Evolutionary conservation across 2,329 filamentous ascomycete genomes (phyloP).

Genomic region (Phialophora chinensis): DNA sequence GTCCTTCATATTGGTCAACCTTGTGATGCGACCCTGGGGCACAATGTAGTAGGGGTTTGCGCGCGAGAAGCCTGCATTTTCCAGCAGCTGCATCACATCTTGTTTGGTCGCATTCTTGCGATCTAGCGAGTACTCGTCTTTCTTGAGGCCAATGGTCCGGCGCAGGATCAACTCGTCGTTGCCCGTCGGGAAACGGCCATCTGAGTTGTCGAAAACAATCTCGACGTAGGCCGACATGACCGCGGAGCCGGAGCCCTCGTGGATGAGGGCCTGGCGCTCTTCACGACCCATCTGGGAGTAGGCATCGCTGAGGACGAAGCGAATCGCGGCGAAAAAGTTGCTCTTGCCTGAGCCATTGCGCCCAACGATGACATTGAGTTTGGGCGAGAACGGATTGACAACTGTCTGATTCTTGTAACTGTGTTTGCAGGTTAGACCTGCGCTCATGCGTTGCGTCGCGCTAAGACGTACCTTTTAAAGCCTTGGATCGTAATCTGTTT

Average conservation of each 20-base stretch:
- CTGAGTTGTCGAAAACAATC: conserved; percentile 97
- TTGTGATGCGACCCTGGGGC: conserved; percentile 92
- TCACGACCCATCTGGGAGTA: conserved; percentile 96
- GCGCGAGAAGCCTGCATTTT: conserved; percentile 93
- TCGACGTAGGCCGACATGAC: conserved; percentile 99
- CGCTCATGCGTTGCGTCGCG: not conserved
- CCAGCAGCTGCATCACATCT: conserved; percentile 93
- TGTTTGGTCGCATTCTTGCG: conserved; percentile 94
- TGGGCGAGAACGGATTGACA: conserved; percentile 96
- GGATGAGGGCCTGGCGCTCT: conserved; percentile 92
- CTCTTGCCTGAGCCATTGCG: conserved; percentile 99
- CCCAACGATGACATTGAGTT: conserved; percentile 97
- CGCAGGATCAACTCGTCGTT: conserved; percentile 89
- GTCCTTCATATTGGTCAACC: conserved; percentile 98
- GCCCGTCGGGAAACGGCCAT: conserved; percentile 92
- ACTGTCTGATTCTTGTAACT: conserved; percentile 99
- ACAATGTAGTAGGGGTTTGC: conserved; percentile 99
- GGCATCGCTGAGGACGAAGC: conserved; percentile 96
- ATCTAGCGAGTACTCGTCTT: conserved; percentile 97
- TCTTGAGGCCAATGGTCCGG: conserved; percentile 94
- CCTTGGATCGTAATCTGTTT: conserved; percentile 99
- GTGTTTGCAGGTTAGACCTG: conserved; percentile 8
- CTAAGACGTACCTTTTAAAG: conserved; percentile 82
- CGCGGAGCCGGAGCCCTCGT: conserved; percentile 96
- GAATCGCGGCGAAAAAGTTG: conserved; percentile 99